Evolutionary conservation across 2,329 filamentous ascomycete species (phyloP).

Genomic region (Epichloe gansuensis): DNA sequence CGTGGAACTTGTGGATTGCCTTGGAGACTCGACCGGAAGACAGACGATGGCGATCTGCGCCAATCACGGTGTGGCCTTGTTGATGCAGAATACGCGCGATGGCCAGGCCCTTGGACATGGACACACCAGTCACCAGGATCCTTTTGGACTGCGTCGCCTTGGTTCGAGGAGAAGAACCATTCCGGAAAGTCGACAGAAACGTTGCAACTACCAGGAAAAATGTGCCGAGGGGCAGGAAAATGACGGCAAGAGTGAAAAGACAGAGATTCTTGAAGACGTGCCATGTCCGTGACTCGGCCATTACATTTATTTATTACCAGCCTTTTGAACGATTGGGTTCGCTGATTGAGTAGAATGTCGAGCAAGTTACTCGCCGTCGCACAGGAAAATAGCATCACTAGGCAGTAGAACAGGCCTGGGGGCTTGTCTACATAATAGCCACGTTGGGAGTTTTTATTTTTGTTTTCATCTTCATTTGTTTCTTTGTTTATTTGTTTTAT

Average conservation of each 20-base stretch:
- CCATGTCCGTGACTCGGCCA: slow-evolving; percentile 3
- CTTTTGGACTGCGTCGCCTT: slow-evolving; percentile 21
- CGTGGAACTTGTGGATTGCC: slow-evolving; percentile 42
- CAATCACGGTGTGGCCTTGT: slow-evolving; percentile 57
- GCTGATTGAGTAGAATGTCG: neutral
- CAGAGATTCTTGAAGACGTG: slow-evolving; percentile 14
- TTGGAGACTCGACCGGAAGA: slow-evolving; percentile 46
- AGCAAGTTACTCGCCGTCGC: too few relatives aligned
- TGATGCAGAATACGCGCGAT: slow-evolving; percentile 54
- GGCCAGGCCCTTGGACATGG: slow-evolving; percentile 58
- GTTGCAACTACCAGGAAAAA: slow-evolving; percentile 21
- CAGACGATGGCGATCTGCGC: slow-evolving; percentile 49
- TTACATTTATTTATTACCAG: neutral
- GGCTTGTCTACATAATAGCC: too few relatives aligned
- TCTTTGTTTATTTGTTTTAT: too few relatives aligned
- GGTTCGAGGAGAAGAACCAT: slow-evolving; percentile 4
- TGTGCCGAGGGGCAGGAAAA: slow-evolving; percentile 38
- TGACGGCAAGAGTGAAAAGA: slow-evolving; percentile 17
- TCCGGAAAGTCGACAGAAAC: neutral
- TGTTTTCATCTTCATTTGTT: neutral
- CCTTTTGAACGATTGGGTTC: neutral
- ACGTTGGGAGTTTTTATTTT: neutral
- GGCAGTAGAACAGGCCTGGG: too few relatives aligned
- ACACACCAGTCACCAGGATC: slow-evolving; percentile 59
- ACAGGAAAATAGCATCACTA: too few relatives aligned